These are phyloP conservation scores for Pythium phragmiticola DNA, from an alignment of 352 stramenopile species.

Conservation along the genomic window DNA sequence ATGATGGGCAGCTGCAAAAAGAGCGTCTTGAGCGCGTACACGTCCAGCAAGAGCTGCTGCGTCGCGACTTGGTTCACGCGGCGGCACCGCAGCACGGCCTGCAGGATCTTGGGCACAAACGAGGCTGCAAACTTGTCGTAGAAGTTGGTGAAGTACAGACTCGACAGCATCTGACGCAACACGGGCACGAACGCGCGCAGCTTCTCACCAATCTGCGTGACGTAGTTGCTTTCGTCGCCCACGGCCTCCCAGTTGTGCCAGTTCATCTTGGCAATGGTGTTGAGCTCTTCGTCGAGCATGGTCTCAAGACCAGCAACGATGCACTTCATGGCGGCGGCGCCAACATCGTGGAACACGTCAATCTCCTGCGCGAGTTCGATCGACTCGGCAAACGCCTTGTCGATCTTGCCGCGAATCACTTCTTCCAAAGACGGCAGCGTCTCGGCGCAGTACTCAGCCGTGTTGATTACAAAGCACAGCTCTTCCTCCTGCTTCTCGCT, in stretches of 20 bases:
- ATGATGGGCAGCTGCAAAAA: conserved; percentile 94
- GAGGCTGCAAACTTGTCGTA: conserved; percentile 96
- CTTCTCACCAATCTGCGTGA: conserved; percentile 92
- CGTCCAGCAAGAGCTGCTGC: conserved; percentile 98
- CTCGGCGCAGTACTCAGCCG: conserved; percentile 98
- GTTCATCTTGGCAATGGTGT: conserved; percentile 89
- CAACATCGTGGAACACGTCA: conserved; percentile 95
- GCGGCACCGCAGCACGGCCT: conserved; percentile 88
- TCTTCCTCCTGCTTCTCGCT: conserved; percentile 92
- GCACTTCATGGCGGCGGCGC: conserved; percentile 92
- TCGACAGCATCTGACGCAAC: conserved; percentile 88
- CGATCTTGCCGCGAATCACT: conserved; percentile 95
- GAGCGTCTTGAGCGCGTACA: conserved; percentile 97
- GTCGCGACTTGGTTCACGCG: conserved; percentile 95
- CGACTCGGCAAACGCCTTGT: conserved; percentile 89
- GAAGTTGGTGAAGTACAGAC: conserved; percentile 97
- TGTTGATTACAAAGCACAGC: conserved; percentile 98
- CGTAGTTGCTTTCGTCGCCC: conserved; percentile 95
- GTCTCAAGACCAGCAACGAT: conserved; percentile 93
- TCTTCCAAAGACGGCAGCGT: conserved; percentile 95
- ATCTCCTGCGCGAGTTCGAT: conserved; percentile 94
- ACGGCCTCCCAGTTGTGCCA: conserved; percentile 94
- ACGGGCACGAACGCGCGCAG: conserved; percentile 91
- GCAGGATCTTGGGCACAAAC: conserved; percentile 91
- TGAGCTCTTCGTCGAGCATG: conserved; percentile 88